Percentiles rank a stretch among this genome's conserved stretches.
These are phyloP conservation scores for Paramecium pentaurelia DNA, from an alignment of 73 alveolate species.

Conservation along the genomic window DNA sequence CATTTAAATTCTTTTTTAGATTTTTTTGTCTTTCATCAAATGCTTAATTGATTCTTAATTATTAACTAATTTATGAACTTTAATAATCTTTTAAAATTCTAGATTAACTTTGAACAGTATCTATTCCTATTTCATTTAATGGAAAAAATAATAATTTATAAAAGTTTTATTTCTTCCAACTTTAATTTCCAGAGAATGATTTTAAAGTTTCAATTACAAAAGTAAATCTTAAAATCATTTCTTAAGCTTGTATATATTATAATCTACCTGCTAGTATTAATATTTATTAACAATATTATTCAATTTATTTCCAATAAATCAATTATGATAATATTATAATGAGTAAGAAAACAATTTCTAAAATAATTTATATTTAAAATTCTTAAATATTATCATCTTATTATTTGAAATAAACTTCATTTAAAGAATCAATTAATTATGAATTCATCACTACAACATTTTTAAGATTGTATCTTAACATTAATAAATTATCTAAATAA, in stretches of 20 bases:
- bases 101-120: background rate
- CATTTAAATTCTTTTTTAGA: background rate
- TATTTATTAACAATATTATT: background rate
- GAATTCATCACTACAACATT: background rate
- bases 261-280: constrained; percentile 7
- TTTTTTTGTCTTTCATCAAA: background rate
- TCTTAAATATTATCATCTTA: background rate
- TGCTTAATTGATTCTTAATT: background rate
- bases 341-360: background rate
- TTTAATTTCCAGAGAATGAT: background rate
- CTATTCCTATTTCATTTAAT: background rate
- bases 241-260: background rate
- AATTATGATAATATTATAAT: background rate
- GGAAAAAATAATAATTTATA: background rate
- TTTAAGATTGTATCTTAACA: background rate
- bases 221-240: background rate
- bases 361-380: background rate
- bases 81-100: background rate
- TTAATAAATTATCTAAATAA: background rate
- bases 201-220: background rate
- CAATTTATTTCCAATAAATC: background rate
- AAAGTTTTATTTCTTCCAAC: constrained; percentile 25
- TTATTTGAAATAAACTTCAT: background rate
- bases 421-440: background rate
- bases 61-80: background rate